phyloP scores from a whole-genome alignment of 129 eudicot species.

The Saussurea involucrata region DNA sequence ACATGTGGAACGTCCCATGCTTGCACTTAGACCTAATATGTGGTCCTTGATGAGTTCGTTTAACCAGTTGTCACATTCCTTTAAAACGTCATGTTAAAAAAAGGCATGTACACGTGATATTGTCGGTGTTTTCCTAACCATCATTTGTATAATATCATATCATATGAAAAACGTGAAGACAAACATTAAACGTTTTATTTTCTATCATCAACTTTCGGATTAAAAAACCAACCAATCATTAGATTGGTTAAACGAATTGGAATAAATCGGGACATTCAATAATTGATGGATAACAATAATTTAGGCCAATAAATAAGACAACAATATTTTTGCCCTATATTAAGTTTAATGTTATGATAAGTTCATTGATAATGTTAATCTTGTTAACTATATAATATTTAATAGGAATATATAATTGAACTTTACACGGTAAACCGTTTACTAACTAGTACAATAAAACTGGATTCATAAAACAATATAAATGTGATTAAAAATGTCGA shows the following conservation, averaged over 20 bases:
- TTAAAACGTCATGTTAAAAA: neutral
- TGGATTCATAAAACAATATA: no score
- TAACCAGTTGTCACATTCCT: neutral
- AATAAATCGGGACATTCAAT: neutral
- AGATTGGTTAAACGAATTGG: neutral
- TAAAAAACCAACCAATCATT: neutral
- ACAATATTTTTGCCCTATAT: neutral
- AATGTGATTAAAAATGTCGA: no score
- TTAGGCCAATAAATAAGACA: neutral
- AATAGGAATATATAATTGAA: no score
- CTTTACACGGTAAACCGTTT: no score
- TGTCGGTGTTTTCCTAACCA: neutral
- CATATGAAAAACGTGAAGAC: neutral
- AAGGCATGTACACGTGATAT: neutral
- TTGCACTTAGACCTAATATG: neutral
- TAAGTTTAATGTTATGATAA: no score
- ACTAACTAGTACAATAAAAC: no score
- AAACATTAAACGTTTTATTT: neutral
- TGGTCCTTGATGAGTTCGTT: neutral
- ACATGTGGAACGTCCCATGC: no score
- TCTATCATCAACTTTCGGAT: neutral
- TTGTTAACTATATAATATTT: no score
- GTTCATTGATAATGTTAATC: no score
- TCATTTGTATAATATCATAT: neutral
- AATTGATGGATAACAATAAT: neutral